phyloP scores from a whole-genome alignment of 2,329 filamentous ascomycete species.

The Hawksworthiomyces lignivorus region DNA sequence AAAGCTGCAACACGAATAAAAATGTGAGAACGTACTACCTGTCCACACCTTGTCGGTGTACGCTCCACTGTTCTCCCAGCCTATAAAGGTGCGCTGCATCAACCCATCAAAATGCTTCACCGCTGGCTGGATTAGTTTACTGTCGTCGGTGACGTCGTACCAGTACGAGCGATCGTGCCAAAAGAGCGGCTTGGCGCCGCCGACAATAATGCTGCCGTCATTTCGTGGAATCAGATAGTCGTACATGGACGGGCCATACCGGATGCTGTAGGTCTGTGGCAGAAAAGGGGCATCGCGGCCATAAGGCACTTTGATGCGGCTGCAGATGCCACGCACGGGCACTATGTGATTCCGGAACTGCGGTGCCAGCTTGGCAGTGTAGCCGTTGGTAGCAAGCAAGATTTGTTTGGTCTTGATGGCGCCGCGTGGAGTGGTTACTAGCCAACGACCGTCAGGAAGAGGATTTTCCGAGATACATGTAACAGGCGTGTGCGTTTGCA shows the following conservation, averaged over 20 bases:
- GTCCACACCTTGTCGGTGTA: slow-evolving; percentile 27
- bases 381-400: slow-evolving; percentile 24
- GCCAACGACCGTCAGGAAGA: slow-evolving; percentile 11
- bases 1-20: no score
- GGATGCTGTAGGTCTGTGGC: slow-evolving; percentile 4
- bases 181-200: slow-evolving; percentile 25
- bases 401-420: slow-evolving; percentile 17
- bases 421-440: slow-evolving; percentile 10
- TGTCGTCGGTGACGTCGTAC: slow-evolving; percentile 39
- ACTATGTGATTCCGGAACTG: slow-evolving; percentile 21
- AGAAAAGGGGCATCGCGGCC: not conserved
- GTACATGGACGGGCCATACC: slow-evolving; percentile 15
- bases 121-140: slow-evolving; percentile 32
- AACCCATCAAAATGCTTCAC: slow-evolving; percentile 38
- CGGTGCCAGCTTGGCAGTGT: slow-evolving; percentile 21
- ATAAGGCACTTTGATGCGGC: slow-evolving; percentile 18
- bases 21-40: slow-evolving; percentile 20
- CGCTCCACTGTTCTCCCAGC: slow-evolving; percentile 38
- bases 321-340: slow-evolving; percentile 37
- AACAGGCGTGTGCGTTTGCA: slow-evolving; percentile 19
- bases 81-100: slow-evolving; percentile 39
- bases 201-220: slow-evolving; percentile 36
- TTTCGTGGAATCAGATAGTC: slow-evolving; percentile 34
- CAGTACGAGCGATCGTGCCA: slow-evolving; percentile 28
- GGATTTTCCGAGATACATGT: slow-evolving; percentile 12